Conservation (phyloP, 495 filamentous ascomycete species). For the Wilcoxina mikolae region DNA sequence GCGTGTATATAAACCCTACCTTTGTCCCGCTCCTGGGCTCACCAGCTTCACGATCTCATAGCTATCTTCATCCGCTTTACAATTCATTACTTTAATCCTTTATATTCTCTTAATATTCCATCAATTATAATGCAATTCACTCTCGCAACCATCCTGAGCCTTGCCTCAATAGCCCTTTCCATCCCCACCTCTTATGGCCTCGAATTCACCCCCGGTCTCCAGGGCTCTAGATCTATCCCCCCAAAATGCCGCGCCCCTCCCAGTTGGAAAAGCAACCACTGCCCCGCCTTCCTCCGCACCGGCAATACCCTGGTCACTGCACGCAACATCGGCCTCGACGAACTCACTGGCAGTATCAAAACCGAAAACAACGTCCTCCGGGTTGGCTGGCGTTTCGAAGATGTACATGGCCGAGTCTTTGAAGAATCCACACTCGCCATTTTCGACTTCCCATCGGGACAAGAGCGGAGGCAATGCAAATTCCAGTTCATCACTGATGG, state of each 20-base stretch:
- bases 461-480: not conserved
- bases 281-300: not conserved
- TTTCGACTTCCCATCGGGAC: slow-evolving; percentile 1
- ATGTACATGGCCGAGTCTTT: too few relatives aligned
- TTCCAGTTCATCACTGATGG: slow-evolving; percentile 3
- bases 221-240: not conserved
- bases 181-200: not conserved
- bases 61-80: too few relatives aligned
- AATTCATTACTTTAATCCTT: too few relatives aligned
- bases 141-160: not conserved
- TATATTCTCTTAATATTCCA: too few relatives aligned
- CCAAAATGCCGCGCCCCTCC: not conserved
- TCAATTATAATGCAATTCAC: not conserved
- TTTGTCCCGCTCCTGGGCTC: too few relatives aligned
- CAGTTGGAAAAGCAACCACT: not conserved
- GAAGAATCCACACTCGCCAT: not conserved
- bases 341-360: not conserved
- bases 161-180: not conserved
- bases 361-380: not conserved
- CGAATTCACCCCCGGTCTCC: not conserved
- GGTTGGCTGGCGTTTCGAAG: not conserved
- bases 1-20: too few relatives aligned
- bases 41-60: too few relatives aligned
- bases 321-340: not conserved
- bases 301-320: slow-evolving; percentile 2